Conservation (phyloP, 192 early-diverging fungal genomes). For the Pilobolus umbonatus region DNA sequence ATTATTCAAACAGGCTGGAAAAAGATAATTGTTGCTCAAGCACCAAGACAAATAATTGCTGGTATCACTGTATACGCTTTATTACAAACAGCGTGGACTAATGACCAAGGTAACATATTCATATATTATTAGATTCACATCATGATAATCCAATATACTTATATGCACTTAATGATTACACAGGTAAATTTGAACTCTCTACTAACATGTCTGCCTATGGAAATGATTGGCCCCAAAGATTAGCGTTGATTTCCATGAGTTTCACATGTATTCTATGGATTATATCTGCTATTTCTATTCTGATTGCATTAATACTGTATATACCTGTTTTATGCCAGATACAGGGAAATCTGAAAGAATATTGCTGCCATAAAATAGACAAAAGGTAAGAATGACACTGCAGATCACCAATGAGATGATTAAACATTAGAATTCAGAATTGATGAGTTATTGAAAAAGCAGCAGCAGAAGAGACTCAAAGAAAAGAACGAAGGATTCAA, state of each 20-base stretch:
- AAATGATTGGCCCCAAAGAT: constrained; percentile 17
- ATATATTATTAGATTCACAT: too few relatives aligned
- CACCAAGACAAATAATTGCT: constrained; percentile 73
- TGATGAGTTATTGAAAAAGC: constrained; percentile 16
- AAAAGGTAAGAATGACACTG: constrained; percentile 54
- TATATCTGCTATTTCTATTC: constrained; percentile 46
- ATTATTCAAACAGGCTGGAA: constrained; percentile 65
- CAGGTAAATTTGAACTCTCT: constrained; percentile 15
- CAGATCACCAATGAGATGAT: not conserved
- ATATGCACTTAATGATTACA: not conserved
- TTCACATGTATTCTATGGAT: constrained; percentile 66
- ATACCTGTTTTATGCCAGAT: constrained; percentile 75
- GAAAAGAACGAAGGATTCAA: constrained; percentile 8
- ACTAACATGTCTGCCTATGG: constrained; percentile 22
- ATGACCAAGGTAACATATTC: not conserved
- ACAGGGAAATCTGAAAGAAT: constrained; percentile 85
- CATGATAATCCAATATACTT: not conserved
- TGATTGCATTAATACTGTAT: constrained; percentile 65
- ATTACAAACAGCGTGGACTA: constrained; percentile 24
- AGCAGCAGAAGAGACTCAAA: constrained; percentile 1
- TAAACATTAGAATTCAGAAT: constrained; percentile 1
- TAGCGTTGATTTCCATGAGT: constrained; percentile 39
- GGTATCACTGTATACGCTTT: constrained; percentile 46
- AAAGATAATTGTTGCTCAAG: constrained; percentile 75
- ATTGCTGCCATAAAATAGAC: constrained; percentile 84